A percentile compares a stretch with the other conserved stretches of the same genome.
Evolutionary conservation across 208 protist genomes (phyloP).

Genomic region (Leishmania amazonensis): DNA sequence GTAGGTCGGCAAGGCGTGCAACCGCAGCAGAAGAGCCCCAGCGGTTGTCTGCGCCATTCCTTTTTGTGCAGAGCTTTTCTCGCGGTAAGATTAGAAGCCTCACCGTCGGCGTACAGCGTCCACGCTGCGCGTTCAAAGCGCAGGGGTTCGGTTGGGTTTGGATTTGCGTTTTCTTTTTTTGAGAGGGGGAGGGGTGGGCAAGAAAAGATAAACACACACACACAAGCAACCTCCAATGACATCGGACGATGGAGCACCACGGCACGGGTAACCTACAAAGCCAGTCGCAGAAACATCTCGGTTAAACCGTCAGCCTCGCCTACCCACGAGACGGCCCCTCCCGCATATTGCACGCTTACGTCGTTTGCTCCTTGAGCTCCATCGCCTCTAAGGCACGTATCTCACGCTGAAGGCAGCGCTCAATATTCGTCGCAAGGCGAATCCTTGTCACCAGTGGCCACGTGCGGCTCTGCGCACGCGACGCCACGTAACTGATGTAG

Average conservation of each 20-base stretch:
- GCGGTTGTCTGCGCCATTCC: neutral
- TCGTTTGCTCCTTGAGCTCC: neutral
- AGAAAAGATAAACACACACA: neutral
- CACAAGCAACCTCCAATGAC: neutral
- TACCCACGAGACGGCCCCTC: neutral
- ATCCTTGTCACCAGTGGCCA: slow-evolving; percentile 72
- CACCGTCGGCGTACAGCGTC: neutral
- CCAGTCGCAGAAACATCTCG: neutral
- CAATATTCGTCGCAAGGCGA: slow-evolving; percentile 40
- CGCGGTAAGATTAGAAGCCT: neutral
- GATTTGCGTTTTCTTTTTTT: neutral
- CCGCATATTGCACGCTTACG: neutral
- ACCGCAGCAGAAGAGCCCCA: neutral
- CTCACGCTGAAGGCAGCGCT: slow-evolving; percentile 43
- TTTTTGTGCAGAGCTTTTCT: neutral
- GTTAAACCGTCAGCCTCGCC: neutral
- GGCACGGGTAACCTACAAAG: neutral
- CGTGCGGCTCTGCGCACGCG: slow-evolving; percentile 52
- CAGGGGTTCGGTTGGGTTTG: neutral
- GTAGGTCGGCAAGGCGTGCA: neutral
- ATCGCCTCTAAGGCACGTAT: slow-evolving; percentile 26
- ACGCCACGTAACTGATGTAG: slow-evolving; percentile 58
- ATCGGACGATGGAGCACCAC: neutral
- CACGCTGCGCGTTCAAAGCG: neutral
- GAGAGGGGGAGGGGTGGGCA: too few relatives aligned